Conservation (phyloP, 1,139 yeast genomes). For the Hemisphaericaspora xylanilytica region DNA sequence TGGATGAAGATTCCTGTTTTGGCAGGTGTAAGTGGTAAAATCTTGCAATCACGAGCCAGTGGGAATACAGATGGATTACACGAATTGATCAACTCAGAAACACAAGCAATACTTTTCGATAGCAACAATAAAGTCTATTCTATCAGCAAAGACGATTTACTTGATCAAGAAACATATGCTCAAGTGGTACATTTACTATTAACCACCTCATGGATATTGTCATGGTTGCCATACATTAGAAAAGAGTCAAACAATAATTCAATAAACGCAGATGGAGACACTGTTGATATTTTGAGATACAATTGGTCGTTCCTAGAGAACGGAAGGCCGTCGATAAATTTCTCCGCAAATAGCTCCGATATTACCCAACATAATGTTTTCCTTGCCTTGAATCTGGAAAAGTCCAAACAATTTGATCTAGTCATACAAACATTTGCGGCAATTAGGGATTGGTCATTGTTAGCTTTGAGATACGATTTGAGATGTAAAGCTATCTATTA, state of each 20-base stretch:
- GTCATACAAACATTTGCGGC: conserved; percentile 44
- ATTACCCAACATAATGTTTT: conserved; percentile 26
- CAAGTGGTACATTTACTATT: conserved; percentile 48
- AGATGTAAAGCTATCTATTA: conserved; percentile 62
- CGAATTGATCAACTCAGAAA: conserved; percentile 31
- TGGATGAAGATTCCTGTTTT: conserved; percentile 46
- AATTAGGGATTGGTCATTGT: conserved; percentile 48
- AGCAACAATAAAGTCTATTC: conserved; percentile 18
- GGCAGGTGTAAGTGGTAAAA: conserved; percentile 30
- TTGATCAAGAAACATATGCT: conserved; percentile 46
- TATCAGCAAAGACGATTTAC: conserved; percentile 39
- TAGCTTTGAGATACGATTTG: conserved; percentile 64
- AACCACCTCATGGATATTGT: conserved; percentile 47
- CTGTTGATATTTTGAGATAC: conserved; percentile 47
- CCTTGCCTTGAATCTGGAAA: conserved; percentile 37
- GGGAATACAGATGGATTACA: conserved; percentile 7
- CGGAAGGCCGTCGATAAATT: conserved; percentile 30
- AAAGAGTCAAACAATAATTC: conserved; percentile 38
- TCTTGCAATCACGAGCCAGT: conserved; percentile 18
- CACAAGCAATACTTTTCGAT: conserved; percentile 30
- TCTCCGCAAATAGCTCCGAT: conserved; percentile 21
- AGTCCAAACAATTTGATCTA: conserved; percentile 47
- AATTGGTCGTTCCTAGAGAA: conserved; percentile 59
- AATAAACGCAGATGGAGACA: conserved; percentile 22
- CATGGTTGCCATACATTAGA: conserved; percentile 56